A percentile compares a stretch with the other conserved stretches of the same genome.
Conservation (phyloP, 1,139 yeast genomes). For the Lodderomyces beijingensis region DNA sequence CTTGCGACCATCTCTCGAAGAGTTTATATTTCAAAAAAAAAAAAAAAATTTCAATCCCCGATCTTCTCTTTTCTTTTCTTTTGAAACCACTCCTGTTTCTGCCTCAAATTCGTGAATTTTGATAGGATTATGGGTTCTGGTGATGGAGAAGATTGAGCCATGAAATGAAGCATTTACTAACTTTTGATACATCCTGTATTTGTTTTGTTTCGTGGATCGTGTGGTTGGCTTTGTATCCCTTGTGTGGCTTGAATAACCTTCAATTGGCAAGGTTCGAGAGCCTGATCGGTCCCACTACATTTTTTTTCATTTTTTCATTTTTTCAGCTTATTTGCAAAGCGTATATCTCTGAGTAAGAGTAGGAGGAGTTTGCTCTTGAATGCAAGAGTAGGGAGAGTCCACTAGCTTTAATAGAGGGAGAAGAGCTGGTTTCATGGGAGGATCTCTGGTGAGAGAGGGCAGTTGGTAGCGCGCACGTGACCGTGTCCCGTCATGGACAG, state of each 20-base stretch:
- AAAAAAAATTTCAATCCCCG: neutral
- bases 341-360: too few relatives aligned
- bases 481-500: too few relatives aligned
- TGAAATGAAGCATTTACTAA: conserved; percentile 20
- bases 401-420: too few relatives aligned
- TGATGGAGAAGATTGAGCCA: conserved; percentile 68
- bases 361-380: too few relatives aligned
- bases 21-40: neutral
- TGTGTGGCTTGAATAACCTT: conserved; percentile 16
- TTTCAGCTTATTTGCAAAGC: too few relatives aligned
- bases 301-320: too few relatives aligned
- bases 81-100: conserved; percentile 54
- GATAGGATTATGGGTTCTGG: conserved; percentile 59
- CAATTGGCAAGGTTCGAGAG: conserved; percentile 3
- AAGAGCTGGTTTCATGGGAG: too few relatives aligned
- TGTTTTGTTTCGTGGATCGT: conserved; percentile 36
- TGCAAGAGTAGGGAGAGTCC: too few relatives aligned
- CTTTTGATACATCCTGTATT: conserved; percentile 39
- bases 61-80: neutral
- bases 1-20: too few relatives aligned
- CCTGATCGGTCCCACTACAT: conserved; percentile 14
- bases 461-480: too few relatives aligned
- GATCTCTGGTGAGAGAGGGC: too few relatives aligned
- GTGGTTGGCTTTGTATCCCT: conserved; percentile 27
- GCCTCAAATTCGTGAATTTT: conserved; percentile 49